Conservation (phyloP, 352 stramenopile genomes). For the Thraustotheca clavata region DNA sequence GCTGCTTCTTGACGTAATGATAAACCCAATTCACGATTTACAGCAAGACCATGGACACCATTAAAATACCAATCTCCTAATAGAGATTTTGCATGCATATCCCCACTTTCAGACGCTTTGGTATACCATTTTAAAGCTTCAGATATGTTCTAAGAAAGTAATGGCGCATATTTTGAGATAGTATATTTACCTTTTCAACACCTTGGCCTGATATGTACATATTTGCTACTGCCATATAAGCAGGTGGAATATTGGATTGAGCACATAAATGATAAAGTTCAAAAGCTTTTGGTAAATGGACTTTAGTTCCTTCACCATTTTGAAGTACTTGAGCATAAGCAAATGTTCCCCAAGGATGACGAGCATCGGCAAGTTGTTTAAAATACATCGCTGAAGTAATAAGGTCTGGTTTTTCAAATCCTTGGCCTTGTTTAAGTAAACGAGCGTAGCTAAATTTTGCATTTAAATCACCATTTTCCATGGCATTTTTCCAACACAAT, state of each 20-base stretch:
- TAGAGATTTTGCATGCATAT: constrained; percentile 60
- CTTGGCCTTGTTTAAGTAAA: constrained; percentile 73
- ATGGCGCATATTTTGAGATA: neutral
- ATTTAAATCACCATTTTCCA: constrained; percentile 71
- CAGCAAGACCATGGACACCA: constrained; percentile 37
- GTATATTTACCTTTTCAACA: constrained; percentile 44
- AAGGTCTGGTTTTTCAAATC: constrained; percentile 49
- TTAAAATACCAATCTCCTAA: constrained; percentile 69
- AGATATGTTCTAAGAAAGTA: constrained; percentile 39
- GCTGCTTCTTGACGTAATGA: constrained; percentile 65
- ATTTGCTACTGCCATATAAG: constrained; percentile 75
- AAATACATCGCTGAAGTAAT: constrained; percentile 53
- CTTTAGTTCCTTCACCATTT: constrained; percentile 62
- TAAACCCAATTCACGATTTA: constrained; percentile 45
- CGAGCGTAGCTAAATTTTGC: constrained; percentile 81
- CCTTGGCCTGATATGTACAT: constrained; percentile 68
- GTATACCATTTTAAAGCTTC: constrained; percentile 64
- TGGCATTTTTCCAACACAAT: constrained; percentile 70
- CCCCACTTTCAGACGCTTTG: constrained; percentile 62
- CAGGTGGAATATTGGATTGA: constrained; percentile 48
- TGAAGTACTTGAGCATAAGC: constrained; percentile 69
- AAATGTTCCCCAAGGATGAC: constrained; percentile 71
- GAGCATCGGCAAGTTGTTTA: constrained; percentile 46
- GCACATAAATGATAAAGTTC: constrained; percentile 65
- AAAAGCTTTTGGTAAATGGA: constrained; percentile 72